Base-by-base conservation (phyloP, 2,329 filamentous ascomycete genomes). In the Hypoxylon sp. region DNA sequence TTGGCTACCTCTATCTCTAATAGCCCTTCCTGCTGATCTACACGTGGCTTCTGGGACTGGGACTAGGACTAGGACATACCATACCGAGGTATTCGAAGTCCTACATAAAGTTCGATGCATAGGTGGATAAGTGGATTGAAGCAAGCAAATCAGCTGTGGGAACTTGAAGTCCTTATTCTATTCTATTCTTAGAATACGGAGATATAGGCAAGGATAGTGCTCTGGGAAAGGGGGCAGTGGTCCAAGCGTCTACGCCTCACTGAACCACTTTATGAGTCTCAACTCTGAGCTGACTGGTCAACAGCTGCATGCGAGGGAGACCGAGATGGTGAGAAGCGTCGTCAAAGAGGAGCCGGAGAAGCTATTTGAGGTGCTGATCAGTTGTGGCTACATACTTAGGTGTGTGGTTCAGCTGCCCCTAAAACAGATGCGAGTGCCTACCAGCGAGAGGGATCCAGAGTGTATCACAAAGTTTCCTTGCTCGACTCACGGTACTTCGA, bases 201-300 rank as follows among this genome's bases (percentile, higher is more conserved):
- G 46, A 2, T 29, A 48, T 48, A 24, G n/a, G 37, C 13, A 37
- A 48, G 46, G 39, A 21, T 44, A 17, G n/a, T 44, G 7, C 7
- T 21, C 39, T 21, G 13, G 35, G 39, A 53, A 54, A 60, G 32
- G 50, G 44, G 57, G 50, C 13, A 8, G 17, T 60, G 59, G 55
- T 51, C 65, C 50, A 52, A 64, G 59, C 65, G 31, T 46, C 37
- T 27, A 52, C 35, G 21, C 24, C 48, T 60, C 42, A 35, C 32
- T 21, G 31, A 42, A 32, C 35, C 13, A 32, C 57, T 46, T 47
- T 27, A 58, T 44, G 42, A 46, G 42, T 46, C 19, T 24, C 48
- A 46, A 44, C 37, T 53, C 48, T 35, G 37, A 42, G 24, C 24
- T n/a, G 21, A 35, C 57, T 35, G 31, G 35, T 37, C 54, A 15